These are phyloP conservation scores for Poronia punctata DNA, from an alignment of 495 filamentous ascomycete genomes.

Conservation along the genomic window DNA sequence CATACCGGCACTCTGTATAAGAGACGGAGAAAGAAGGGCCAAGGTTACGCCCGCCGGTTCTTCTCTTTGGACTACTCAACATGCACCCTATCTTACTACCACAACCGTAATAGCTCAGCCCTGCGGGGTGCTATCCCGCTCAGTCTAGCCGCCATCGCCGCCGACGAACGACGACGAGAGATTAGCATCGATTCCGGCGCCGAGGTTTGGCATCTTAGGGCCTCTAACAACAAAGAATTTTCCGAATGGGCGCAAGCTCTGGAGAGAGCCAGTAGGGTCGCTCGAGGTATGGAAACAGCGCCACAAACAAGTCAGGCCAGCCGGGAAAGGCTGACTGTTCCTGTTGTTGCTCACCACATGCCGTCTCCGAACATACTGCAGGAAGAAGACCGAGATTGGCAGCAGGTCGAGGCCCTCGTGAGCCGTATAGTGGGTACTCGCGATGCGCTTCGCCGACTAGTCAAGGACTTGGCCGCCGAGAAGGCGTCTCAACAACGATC, in stretches of 20 bases:
- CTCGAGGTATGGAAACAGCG: constrained; percentile 38
- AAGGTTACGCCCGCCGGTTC: constrained; percentile 86
- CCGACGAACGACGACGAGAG: constrained; percentile 77
- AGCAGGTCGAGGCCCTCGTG: constrained; percentile 71
- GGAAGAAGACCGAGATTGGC: constrained; percentile 77
- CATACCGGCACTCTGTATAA: constrained; percentile 81
- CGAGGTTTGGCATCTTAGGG: constrained; percentile 94
- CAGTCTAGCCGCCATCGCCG: constrained; percentile 80
- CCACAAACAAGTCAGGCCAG: constrained; percentile 18
- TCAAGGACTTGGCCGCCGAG: constrained; percentile 72
- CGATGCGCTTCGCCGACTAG: constrained; percentile 78
- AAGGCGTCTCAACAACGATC: constrained; percentile 31
- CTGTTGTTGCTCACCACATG: constrained; percentile 5
- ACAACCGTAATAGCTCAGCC: constrained; percentile 83
- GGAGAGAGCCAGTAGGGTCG: constrained; percentile 63
- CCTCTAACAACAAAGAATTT: constrained; percentile 75
- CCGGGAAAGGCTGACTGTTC: constrained; percentile 14
- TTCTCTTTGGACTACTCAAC: constrained; percentile 92
- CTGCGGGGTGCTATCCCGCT: constrained; percentile 88
- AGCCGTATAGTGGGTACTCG: constrained; percentile 77
- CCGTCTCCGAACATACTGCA: constrained; percentile 24
- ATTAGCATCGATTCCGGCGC: constrained; percentile 96
- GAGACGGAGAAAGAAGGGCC: constrained; percentile 82
- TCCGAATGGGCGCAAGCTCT: constrained; percentile 77
- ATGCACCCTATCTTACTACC: constrained; percentile 90